Conservation (phyloP, 108 stramenopile genomes). For the Fistulifera pelliculosa region DNA sequence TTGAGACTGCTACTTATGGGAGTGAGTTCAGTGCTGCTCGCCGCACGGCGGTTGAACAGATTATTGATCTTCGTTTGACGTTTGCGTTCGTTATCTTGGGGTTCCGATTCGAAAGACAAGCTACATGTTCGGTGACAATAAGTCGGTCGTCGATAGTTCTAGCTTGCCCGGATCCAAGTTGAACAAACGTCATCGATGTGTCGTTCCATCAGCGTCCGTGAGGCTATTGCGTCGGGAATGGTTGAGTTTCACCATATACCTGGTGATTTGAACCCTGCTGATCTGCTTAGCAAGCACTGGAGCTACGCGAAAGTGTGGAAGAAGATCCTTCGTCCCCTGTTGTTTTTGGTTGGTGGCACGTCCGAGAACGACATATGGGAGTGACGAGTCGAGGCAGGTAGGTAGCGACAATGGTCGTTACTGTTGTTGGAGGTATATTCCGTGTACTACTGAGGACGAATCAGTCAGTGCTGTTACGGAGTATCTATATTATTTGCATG, state of each 20-base stretch:
- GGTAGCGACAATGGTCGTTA: too few relatives aligned
- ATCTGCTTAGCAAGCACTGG: slow-evolving; percentile 9
- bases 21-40: slow-evolving; percentile 10
- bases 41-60: slow-evolving; percentile 11
- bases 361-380: neutral
- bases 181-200: slow-evolving; percentile 6
- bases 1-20: slow-evolving; percentile 19
- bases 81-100: slow-evolving; percentile 8
- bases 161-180: neutral
- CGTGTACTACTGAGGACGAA: too few relatives aligned
- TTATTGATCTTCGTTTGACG: neutral
- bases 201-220: slow-evolving; percentile 5
- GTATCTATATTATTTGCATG: too few relatives aligned
- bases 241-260: slow-evolving; percentile 2
- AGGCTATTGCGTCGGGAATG: slow-evolving; percentile 6
- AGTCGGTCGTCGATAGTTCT: slow-evolving; percentile 3
- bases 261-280: slow-evolving; percentile 7
- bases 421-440: too few relatives aligned
- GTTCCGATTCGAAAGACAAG: slow-evolving; percentile 1
- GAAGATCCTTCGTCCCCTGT: neutral
- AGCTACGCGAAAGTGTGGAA: neutral
- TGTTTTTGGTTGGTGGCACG: slow-evolving; percentile 1
- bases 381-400: too few relatives aligned
- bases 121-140: slow-evolving; percentile 10
- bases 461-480: too few relatives aligned